Conservation (phyloP, 345 rosid genomes). For the Geranium rotundifolium region DNA sequence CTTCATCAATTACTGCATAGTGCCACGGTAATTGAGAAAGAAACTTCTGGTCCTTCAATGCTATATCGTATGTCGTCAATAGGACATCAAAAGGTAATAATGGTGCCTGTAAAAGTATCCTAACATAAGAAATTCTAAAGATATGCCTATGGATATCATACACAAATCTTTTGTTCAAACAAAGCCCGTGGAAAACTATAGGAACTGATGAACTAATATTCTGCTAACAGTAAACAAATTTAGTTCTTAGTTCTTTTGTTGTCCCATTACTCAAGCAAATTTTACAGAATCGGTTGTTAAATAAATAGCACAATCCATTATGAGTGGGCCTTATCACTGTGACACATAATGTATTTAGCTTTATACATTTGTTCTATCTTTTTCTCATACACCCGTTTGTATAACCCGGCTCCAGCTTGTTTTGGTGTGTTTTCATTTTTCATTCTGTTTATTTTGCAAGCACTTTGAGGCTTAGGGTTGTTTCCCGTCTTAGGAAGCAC, state of each 20-base stretch:
- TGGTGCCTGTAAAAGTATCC: conserved; percentile 32
- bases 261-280: neutral
- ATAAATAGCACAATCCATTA: neutral
- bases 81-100: conserved; percentile 62
- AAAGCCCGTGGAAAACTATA: neutral
- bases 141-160: neutral
- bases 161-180: neutral
- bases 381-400: no score
- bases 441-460: no score
- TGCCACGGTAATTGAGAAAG: conserved; percentile 85
- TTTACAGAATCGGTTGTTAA: neutral
- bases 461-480: no score
- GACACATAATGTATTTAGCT: neutral
- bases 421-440: no score
- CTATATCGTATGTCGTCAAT: conserved; percentile 71
- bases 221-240: neutral
- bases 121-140: neutral
- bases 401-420: no score
- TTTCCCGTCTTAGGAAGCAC: no score
- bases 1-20: conserved; percentile 70
- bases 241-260: neutral
- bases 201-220: neutral
- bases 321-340: neutral
- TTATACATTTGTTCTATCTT: no score
- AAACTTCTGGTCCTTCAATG: conserved; percentile 62